A percentile compares a stretch with the other conserved stretches of the same genome.
These are phyloP conservation scores for Elongisporangium prolatum DNA, from an alignment of 352 stramenopile species.

Conservation along the genomic window DNA sequence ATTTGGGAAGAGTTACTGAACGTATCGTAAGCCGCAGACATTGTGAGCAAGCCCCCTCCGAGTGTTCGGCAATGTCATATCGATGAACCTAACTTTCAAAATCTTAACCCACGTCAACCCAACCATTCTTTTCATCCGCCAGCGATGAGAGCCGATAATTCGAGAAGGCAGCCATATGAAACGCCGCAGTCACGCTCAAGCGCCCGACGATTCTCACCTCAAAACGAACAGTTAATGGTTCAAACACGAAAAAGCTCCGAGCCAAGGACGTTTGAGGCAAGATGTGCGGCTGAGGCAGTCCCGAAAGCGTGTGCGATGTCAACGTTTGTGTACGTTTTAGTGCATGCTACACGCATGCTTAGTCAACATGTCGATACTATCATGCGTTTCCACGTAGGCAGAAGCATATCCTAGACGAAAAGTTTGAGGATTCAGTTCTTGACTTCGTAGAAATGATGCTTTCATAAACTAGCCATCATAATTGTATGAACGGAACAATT, in stretches of 20 bases:
- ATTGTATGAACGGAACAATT: not conserved
- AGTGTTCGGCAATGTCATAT: not conserved
- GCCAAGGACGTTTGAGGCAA: not conserved
- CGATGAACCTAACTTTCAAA: not conserved
- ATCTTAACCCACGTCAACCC: not conserved
- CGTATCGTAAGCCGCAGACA: not conserved
- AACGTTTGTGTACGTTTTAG: not conserved
- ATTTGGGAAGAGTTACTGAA: not conserved
- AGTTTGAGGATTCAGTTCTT: slow-evolving; percentile 40
- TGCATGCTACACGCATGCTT: not conserved
- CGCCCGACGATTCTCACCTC: not conserved
- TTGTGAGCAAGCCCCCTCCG: not conserved
- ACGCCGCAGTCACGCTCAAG: not conserved
- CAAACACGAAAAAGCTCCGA: not conserved
- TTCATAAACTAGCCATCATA: slow-evolving; percentile 15
- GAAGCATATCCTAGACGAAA: slow-evolving; percentile 41
- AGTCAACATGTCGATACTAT: not conserved
- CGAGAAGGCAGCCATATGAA: not conserved
- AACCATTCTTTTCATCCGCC: not conserved
- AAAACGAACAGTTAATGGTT: not conserved
- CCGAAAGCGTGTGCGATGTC: not conserved
- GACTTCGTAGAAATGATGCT: slow-evolving; percentile 69
- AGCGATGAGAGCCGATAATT: not conserved
- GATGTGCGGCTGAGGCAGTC: not conserved
- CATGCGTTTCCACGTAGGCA: slow-evolving; percentile 15